phyloP scores from a whole-genome alignment of 805 yeast genomes.

The Ogataea populi-albae region DNA sequence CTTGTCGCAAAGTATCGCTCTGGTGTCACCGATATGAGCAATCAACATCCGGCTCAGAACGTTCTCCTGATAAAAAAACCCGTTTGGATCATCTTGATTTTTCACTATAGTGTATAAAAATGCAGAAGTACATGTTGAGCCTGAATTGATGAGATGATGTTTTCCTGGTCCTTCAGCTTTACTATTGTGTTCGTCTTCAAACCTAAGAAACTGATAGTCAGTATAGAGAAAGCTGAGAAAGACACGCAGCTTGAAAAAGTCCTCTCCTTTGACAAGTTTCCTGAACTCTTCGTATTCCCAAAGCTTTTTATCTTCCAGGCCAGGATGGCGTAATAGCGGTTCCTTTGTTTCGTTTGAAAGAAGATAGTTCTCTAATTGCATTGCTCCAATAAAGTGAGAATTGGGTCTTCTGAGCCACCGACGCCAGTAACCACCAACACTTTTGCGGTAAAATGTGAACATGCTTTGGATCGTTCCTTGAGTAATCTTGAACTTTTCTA shows the following conservation, averaged over 20 bases:
- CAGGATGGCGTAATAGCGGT: slow-evolving; percentile 9
- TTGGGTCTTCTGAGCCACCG: slow-evolving; percentile 54
- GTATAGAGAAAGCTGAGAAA: slow-evolving; percentile 63
- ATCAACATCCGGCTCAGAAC: slow-evolving; percentile 67
- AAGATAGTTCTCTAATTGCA: slow-evolving; percentile 17
- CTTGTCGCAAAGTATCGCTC: slow-evolving; percentile 80
- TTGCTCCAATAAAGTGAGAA: slow-evolving; percentile 19
- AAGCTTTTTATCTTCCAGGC: slow-evolving; percentile 12
- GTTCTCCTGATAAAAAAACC: slow-evolving; percentile 60
- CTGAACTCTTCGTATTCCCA: slow-evolving; percentile 19
- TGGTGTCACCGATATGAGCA: slow-evolving; percentile 92
- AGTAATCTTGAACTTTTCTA: slow-evolving; percentile 44
- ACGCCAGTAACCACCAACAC: slow-evolving; percentile 84
- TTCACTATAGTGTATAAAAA: slow-evolving; percentile 32
- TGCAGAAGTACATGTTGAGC: slow-evolving; percentile 36
- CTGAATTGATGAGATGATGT: slow-evolving; percentile 26
- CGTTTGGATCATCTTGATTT: slow-evolving; percentile 27
- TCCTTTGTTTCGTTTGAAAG: slow-evolving; percentile 5
- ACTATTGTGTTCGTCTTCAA: slow-evolving; percentile 25
- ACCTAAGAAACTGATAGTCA: slow-evolving; percentile 55
- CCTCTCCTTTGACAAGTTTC: slow-evolving; percentile 31
- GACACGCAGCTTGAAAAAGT: slow-evolving; percentile 59
- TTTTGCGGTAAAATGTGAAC: slow-evolving; percentile 50
- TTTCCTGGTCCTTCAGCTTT: background rate
- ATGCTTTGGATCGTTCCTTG: slow-evolving; percentile 39